Conservation (phyloP, 148 eudicot species). For the Fagopyrum esculentum region DNA sequence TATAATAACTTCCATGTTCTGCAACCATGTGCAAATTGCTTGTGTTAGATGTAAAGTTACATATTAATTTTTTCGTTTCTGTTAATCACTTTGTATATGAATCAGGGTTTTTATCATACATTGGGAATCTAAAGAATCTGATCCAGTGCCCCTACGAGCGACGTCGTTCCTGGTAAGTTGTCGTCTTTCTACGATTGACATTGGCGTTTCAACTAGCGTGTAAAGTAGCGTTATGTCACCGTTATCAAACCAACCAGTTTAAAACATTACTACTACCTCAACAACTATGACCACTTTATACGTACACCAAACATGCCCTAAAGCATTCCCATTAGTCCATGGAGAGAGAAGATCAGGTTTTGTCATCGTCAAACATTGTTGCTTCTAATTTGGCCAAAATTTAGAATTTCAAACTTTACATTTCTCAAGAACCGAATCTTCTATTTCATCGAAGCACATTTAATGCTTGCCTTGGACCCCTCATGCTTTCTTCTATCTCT, state of each 20-base stretch:
- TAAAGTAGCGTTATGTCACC: too few species aligned
- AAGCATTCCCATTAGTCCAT: background rate
- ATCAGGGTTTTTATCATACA: background rate
- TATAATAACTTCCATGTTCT: constrained; percentile 5
- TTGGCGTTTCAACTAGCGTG: too few species aligned
- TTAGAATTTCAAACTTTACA: constrained; percentile 32
- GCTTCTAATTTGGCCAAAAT: background rate
- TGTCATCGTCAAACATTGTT: constrained; percentile 2
- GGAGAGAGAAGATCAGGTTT: background rate
- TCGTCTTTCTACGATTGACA: too few species aligned
- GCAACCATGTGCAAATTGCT: constrained; percentile 15
- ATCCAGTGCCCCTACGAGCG: background rate
- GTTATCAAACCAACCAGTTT: too few species aligned
- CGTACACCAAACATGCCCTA: background rate
- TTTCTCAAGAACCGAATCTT: constrained; percentile 82
- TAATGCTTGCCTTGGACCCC: constrained; percentile 62
- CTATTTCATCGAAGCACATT: constrained; percentile 73
- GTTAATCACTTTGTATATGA: background rate
- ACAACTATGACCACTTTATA: background rate
- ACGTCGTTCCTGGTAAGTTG: background rate
- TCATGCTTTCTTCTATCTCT: constrained; percentile 38
- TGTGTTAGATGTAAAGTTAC: constrained; percentile 1
- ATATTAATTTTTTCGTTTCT: background rate
- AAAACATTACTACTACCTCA: too few species aligned
- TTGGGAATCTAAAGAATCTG: constrained; percentile 10